Conservation (phyloP, 75 land plant genomes). For the Sequoiadendron giganteum region DNA sequence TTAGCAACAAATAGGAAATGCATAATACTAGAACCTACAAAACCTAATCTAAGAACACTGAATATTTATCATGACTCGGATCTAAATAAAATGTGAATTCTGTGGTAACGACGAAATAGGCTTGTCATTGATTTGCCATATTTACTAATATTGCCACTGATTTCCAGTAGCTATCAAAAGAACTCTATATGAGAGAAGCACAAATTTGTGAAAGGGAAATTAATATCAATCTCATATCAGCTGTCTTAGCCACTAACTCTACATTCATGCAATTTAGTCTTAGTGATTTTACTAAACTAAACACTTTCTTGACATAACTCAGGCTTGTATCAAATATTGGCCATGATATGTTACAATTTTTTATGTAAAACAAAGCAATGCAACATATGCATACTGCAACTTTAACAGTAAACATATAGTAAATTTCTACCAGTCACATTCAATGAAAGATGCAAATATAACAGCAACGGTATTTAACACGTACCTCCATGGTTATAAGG, state of each 20-base stretch:
- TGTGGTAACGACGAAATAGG: neutral
- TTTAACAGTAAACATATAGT: neutral
- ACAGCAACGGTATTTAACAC: neutral
- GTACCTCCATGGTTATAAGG: constrained; percentile 92
- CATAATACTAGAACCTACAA: neutral
- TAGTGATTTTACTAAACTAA: neutral
- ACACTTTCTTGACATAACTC: neutral
- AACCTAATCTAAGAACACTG: neutral
- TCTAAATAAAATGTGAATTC: neutral
- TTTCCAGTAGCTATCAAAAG: neutral
- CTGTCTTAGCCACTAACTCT: neutral
- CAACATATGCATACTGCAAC: neutral
- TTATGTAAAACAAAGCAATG: neutral
- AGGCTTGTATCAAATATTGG: neutral
- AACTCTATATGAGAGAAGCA: neutral
- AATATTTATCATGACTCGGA: neutral
- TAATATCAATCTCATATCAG: neutral
- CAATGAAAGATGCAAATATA: neutral
- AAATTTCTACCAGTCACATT: neutral
- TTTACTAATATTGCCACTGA: neutral
- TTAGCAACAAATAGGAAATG: neutral
- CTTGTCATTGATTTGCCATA: neutral
- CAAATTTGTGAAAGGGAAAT: neutral
- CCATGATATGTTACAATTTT: neutral
- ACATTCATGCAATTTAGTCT: neutral